Conservation (phyloP, 352 stramenopile genomes). For the Phytophthora citricola region DNA sequence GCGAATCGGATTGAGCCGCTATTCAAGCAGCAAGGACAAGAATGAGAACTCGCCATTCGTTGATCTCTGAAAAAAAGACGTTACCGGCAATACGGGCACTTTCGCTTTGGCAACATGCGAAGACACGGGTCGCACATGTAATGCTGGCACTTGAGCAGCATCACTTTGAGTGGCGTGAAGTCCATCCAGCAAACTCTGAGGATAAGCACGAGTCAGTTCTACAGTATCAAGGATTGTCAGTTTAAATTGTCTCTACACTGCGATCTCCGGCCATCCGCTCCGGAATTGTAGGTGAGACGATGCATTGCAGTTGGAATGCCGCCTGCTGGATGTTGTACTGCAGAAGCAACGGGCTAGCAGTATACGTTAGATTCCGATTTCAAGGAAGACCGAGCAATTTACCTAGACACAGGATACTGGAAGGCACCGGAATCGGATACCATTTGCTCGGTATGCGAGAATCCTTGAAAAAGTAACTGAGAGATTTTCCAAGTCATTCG, state of each 20-base stretch:
- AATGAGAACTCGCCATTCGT: background rate
- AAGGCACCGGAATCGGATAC: constrained; percentile 24
- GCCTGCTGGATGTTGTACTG: constrained; percentile 18
- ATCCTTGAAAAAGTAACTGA: constrained; percentile 19
- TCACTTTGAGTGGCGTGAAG: constrained; percentile 21
- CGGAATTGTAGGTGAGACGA: constrained; percentile 4
- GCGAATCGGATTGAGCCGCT: constrained; percentile 24
- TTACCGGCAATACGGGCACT: constrained; percentile 26
- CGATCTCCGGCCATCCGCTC: constrained; percentile 26
- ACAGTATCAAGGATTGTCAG: background rate
- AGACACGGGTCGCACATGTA: constrained; percentile 40
- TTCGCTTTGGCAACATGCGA: constrained; percentile 20
- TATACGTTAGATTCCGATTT: too few species aligned
- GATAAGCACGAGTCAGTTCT: background rate
- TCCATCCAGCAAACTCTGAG: constrained; percentile 37
- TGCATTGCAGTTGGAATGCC: constrained; percentile 21
- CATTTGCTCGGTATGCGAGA: constrained; percentile 7
- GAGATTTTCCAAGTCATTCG: constrained; percentile 27
- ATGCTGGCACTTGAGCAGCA: constrained; percentile 39
- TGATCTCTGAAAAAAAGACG: too few species aligned
- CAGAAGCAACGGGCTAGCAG: constrained; percentile 17
- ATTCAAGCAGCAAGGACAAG: background rate
- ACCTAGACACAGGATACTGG: constrained; percentile 12
- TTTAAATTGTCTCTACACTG: constrained; percentile 13
- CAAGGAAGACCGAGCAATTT: background rate